Base-by-base conservation (phyloP, 768 basidiomycete genomes). In the Boletellus sp. region DNA sequence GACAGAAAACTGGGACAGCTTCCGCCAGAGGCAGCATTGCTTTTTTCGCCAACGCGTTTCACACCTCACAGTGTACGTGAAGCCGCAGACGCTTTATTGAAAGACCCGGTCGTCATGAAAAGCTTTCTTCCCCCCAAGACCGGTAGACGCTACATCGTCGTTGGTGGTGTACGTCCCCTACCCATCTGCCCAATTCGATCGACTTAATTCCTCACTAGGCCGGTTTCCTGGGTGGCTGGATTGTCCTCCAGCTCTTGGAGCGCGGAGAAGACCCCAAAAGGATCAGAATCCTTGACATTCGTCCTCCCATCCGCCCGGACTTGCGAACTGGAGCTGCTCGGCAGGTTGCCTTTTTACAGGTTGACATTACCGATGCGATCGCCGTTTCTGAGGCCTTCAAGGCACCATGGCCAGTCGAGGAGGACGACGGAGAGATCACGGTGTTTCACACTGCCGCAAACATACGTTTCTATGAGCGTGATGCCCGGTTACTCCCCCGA, bases 211-310 rank as follows among this genome's bases (percentile, higher is more conserved):
- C 44, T 11, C 24, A 22, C 40, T 31, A 88, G 87, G 79, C 81
- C 4, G 87, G 87, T 1, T 88, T 89, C 51, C 66, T 89, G 3
- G 87, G 87, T 12, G 84, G 85, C 7, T 90, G 88, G 88, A 82
- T 90, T 33, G 81, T 84, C 4, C 70, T 80, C 0, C 80, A 86
- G 38, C 71, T 90, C 2, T 51, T 90, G 4, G 72, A 81, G 45
- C 79, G 88, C 2, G 88, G 88, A 1, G 88, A 90, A 65, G 76
- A 86, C 52, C 81, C 84, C 0, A 72, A 68, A 34, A 72, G 69
- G 13, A 87, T 90, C 15, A 75, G 87, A 15, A 67, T 90, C 2
- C 57, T 90, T 31, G 88, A 90, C 64, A 72, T 90, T 34, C 76
- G 77, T n/a, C 61, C 72, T 1, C 86, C 88, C 0, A 71, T 73